These are phyloP conservation scores for Calonectria henricotiae DNA, from an alignment of 2,329 filamentous ascomycete species.

Conservation along the genomic window DNA sequence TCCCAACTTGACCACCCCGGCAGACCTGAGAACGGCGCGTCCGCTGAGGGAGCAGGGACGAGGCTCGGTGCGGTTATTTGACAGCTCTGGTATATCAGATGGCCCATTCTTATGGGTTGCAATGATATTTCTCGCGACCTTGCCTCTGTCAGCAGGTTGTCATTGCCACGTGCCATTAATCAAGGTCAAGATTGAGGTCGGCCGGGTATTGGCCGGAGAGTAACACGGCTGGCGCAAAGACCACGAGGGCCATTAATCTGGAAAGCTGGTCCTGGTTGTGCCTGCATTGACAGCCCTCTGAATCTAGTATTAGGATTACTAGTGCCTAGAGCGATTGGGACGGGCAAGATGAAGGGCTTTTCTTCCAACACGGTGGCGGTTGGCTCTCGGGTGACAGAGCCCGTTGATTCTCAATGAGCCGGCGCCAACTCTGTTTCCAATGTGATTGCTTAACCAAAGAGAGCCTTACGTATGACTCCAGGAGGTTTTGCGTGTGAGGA, in stretches of 20 bases:
- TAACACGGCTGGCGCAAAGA: constrained; percentile 28
- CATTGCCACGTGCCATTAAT: no score
- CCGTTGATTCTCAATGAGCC: constrained; percentile 34
- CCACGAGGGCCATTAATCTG: constrained; percentile 36
- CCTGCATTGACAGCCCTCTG: constrained; percentile 35
- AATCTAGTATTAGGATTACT: constrained; percentile 28
- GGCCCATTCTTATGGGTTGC: constrained; percentile 32
- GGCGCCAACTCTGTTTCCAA: constrained; percentile 32
- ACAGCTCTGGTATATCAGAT: constrained; percentile 34
- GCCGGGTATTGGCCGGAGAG: constrained; percentile 46
- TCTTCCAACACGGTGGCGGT: constrained; percentile 32
- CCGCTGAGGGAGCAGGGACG: constrained; percentile 33
- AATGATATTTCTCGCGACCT: constrained; percentile 28
- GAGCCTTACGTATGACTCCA: constrained; percentile 18
- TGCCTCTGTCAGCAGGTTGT: constrained; percentile 1
- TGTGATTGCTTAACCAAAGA: constrained; percentile 20
- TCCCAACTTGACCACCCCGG: constrained; percentile 37
- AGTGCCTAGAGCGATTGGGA: constrained; percentile 15
- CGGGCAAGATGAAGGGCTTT: constrained; percentile 25
- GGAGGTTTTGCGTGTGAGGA: constrained; percentile 26
- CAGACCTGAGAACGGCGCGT: constrained; percentile 42
- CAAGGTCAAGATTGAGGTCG: constrained; percentile 16
- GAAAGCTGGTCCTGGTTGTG: constrained; percentile 35
- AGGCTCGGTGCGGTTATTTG: constrained; percentile 34
- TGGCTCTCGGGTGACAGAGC: constrained; percentile 38